These are phyloP conservation scores for Niebla homalea DNA, from an alignment of 495 filamentous ascomycete species.

Conservation along the genomic window DNA sequence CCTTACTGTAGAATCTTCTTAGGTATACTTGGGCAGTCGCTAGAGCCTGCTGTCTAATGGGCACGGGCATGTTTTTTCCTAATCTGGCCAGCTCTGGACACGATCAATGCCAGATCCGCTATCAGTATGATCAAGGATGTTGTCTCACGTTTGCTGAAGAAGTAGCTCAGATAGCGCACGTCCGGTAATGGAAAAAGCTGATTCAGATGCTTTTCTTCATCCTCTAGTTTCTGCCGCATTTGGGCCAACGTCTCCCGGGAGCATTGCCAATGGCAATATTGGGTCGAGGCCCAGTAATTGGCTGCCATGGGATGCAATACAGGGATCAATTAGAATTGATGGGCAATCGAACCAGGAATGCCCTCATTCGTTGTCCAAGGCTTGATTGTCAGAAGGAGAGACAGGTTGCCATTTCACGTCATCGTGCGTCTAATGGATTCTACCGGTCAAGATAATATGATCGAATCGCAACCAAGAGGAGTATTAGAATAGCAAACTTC, in stretches of 20 bases:
- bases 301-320: constrained; percentile 55
- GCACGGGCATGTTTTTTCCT: constrained; percentile 50
- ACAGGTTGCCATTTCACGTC: no score
- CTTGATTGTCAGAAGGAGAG: no score
- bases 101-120: constrained; percentile 5
- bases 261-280: constrained; percentile 82
- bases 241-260: constrained; percentile 62
- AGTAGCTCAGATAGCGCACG: constrained; percentile 71
- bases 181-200: constrained; percentile 73
- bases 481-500: no score
- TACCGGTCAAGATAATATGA: no score
- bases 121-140: background rate
- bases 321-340: no score
- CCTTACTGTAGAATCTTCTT: constrained; percentile 82
- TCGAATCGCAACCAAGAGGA: no score
- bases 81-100: constrained; percentile 63
- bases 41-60: constrained; percentile 74
- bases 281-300: constrained; percentile 93
- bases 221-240: constrained; percentile 57
- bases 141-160: constrained; percentile 71
- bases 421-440: no score
- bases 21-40: constrained; percentile 93
- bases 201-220: constrained; percentile 54
- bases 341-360: no score
- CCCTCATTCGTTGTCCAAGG: no score